Evolutionary conservation across 1,284 basidiomycete species (phyloP), one percentile per base, ranked within the genome.

Genomic region (Prillingera fragicola): DNA sequence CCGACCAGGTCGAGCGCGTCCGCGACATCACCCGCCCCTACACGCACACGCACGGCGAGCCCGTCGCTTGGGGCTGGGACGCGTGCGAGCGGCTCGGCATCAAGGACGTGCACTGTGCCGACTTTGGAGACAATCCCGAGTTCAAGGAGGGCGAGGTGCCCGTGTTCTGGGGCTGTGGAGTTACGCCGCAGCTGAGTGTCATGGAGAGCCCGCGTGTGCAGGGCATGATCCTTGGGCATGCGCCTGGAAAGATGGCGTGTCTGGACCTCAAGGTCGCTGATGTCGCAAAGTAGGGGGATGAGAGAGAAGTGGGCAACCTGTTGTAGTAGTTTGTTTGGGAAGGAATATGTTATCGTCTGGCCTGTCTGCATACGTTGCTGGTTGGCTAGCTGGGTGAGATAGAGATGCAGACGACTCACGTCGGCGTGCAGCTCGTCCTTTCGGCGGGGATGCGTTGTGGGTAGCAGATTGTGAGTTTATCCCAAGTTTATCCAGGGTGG

Each of bases 161-260:
- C 2, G 63, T 65, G 1, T 68, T 60, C 43, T 68, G 65, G 65
- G 65, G 47, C 10, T 63, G 65, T 33, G 64, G 64, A 0, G 62
- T 67, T 4, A 63, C 62, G 1, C 63, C 64, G 4, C 64, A 67
- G 38, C 45, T 57, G 15, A 53, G 45, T 2, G 48, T 65, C 10
- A 57, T 63, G 54, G 33, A 42, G 15, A 49, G 45, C 27, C 38
- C 49, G 7, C 43, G 38, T 15, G 38, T 58, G 3, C 33, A 51
- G 19, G 65, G 60, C 3, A 27, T 50, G 4, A 43, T 55, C 4
- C 42, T 66, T 4, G 54, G 58, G 4, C 65, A 67, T 36, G 41
- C 52, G 9, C 65, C 65, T 1, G 65, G 65, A 1, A 55, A 60
- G 33, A 67, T 66, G 63, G 29, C 65, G 10, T 48, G 55, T 5